phyloP scores from a whole-genome alignment of 257 asterid genomes.

The Rauvolfia tetraphylla region DNA sequence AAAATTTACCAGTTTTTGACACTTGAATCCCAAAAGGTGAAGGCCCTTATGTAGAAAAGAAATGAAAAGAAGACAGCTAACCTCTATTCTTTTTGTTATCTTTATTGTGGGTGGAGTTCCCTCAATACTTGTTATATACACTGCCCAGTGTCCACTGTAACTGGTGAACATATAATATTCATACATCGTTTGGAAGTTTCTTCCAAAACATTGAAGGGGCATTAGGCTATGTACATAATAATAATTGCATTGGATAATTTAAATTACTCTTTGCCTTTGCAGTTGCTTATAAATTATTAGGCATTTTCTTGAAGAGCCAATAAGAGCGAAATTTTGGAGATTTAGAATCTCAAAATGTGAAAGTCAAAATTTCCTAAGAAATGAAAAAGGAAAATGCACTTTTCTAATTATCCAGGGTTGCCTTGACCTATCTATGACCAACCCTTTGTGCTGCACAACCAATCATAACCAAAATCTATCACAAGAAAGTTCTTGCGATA shows the following conservation, averaged over 20 bases:
- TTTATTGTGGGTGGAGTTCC: conserved; percentile 38
- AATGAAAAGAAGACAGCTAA: conserved; percentile 21
- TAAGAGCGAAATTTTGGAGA: neutral
- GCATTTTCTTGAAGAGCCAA: conserved; percentile 6
- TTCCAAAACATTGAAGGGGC: neutral
- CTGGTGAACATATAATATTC: conserved; percentile 17
- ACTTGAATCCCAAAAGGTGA: conserved; percentile 27
- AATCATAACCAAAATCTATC: conserved; percentile 2
- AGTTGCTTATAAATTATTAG: neutral
- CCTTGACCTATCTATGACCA: conserved; percentile 15
- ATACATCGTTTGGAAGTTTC: conserved; percentile 4
- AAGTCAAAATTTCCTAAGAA: conserved; percentile 3
- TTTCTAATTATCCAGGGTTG: conserved; percentile 1
- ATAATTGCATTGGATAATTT: conserved; percentile 20
- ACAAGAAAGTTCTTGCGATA: neutral
- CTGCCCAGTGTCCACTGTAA: conserved; percentile 31
- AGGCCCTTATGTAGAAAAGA: conserved; percentile 30
- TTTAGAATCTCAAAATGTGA: neutral
- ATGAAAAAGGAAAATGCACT: conserved; percentile 1
- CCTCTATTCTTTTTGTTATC: conserved; percentile 28
- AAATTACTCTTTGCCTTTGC: neutral
- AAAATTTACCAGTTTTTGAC: conserved; percentile 30
- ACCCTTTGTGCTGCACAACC: neutral
- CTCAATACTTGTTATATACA: conserved; percentile 34
- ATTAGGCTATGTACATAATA: conserved; percentile 2